Evolutionary conservation across 441 rosid species (phyloP), one percentile per base, ranked within the genome.

Genomic region (Gossypium lobatum): DNA sequence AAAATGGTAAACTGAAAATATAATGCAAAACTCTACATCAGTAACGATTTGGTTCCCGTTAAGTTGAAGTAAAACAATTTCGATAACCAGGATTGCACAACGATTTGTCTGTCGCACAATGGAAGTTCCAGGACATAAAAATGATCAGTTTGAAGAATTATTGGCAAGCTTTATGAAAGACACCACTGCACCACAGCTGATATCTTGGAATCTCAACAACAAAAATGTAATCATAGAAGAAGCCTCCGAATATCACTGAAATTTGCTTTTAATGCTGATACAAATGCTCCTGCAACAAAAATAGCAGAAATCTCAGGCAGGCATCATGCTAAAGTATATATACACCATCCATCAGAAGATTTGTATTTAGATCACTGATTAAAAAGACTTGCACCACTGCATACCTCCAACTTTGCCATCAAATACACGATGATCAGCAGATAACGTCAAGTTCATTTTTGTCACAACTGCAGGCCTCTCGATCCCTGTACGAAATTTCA

Each of bases 391-490:
- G 57, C 58, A 50, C 23, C 50, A 62, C 5, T 3, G 55, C 81
- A 25, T 74, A 95, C 99, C 95, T 89, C 89, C 96, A 72, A 89
- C 94, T 89, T 90, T 86, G 83, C 98, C 98, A 67, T 91, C 94
- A 82, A 93, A 93, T 71, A 95, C 91, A 28, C 98, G 93, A 81
- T 95, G 97, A 79, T 92, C 99, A 65, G 97, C 97, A 0, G 98
- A 95, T 79, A 95, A 81, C 3, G 93, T 95, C 83, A 93, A 79
- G 80, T 74, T 86, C 95, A 95, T 91, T 83, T 89, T 95, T 55
- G 91, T 88, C 78, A 95, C 84, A 14, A 90, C 86, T 0, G 87
- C 88, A 79, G 97, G 87, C 81, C 73, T 85, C 87, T 91, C 94
- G n/a, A 71, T 79, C 75, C 99, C 97, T 95, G 92, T 2, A 23